Conservation (phyloP, 495 filamentous ascomycete species). For the Lentithecium fluviatile region DNA sequence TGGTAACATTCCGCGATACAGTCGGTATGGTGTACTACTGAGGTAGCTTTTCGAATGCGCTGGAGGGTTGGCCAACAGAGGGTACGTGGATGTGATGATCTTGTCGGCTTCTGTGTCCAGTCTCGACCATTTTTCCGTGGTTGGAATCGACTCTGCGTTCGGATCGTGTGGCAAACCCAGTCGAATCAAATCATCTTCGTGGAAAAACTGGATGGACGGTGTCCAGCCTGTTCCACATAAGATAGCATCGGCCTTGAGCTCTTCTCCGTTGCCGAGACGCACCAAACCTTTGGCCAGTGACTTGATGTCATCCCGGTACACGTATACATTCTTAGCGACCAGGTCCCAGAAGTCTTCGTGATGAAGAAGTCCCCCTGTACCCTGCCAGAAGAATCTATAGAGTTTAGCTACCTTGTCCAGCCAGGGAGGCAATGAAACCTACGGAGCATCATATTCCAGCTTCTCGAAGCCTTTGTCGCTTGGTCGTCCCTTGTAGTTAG, state of each 20-base stretch:
- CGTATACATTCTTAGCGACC: neutral
- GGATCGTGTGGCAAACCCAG: neutral
- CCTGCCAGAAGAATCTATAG: slow-evolving; percentile 7
- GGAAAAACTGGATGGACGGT: neutral
- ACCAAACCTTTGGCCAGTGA: neutral
- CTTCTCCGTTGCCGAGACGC: neutral
- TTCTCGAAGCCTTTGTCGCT: slow-evolving; percentile 14
- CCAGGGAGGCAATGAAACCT: slow-evolving; percentile 9
- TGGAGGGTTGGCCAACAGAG: slow-evolving; percentile 3
- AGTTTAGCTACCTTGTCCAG: too few relatives aligned
- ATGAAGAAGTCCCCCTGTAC: neutral
- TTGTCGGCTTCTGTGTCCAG: neutral
- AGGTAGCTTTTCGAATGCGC: neutral
- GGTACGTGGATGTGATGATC: neutral
- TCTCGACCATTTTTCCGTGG: neutral
- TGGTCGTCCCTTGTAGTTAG: slow-evolving; percentile 3
- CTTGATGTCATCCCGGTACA: neutral
- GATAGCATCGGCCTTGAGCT: slow-evolving; percentile 1
- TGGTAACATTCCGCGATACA: slow-evolving; percentile 5
- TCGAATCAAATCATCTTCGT: neutral
- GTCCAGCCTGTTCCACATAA: slow-evolving; percentile 8
- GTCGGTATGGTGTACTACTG: slow-evolving; percentile 1
- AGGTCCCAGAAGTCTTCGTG: slow-evolving; percentile 3
- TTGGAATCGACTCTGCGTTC: neutral
- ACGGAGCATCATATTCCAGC: slow-evolving; percentile 13